phyloP scores from a whole-genome alignment of 805 yeast genomes.

The Zygosaccharomyces bisporus region DNA sequence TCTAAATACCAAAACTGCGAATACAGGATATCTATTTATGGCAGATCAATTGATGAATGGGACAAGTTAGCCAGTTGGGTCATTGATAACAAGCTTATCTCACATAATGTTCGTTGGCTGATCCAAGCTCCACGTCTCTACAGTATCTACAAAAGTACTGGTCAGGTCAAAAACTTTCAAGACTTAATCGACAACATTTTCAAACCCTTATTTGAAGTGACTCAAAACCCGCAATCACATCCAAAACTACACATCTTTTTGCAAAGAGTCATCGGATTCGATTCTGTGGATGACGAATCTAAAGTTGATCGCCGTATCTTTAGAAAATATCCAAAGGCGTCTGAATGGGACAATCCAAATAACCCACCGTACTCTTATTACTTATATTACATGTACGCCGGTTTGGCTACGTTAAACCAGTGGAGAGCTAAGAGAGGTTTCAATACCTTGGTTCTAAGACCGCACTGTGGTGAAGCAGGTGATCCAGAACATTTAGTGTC shows the following conservation, averaged over 20 bases:
- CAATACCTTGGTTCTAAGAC: constrained; percentile 90
- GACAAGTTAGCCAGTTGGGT: constrained; percentile 94
- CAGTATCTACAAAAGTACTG: constrained; percentile 78
- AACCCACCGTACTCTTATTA: constrained; percentile 99
- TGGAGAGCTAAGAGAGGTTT: constrained; percentile 73
- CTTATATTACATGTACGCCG: constrained; percentile 82
- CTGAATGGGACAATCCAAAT: constrained; percentile 67
- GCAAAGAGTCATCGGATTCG: constrained; percentile 95
- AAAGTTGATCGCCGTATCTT: constrained; percentile 81
- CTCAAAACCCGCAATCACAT: constrained; percentile 75
- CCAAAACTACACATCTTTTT: constrained; percentile 89
- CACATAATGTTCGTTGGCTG: constrained; percentile 96
- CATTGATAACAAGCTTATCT: constrained; percentile 82
- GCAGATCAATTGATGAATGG: constrained; percentile 89
- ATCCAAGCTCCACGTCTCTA: constrained; percentile 92
- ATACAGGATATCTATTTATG: constrained; percentile 91
- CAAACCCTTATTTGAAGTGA: constrained; percentile 85
- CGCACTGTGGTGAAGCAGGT: constrained; percentile 99
- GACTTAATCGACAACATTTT: constrained; percentile 77
- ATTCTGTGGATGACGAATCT: constrained; percentile 97
- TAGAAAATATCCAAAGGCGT: constrained; percentile 80
- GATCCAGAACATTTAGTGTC: constrained; percentile 95
- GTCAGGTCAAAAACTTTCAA: constrained; percentile 64
- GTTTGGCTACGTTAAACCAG: constrained; percentile 78
- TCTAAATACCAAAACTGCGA: constrained; percentile 98